phyloP scores from a whole-genome alignment of 441 rosid genomes.

The Pelargonium fulgidum region DNA sequence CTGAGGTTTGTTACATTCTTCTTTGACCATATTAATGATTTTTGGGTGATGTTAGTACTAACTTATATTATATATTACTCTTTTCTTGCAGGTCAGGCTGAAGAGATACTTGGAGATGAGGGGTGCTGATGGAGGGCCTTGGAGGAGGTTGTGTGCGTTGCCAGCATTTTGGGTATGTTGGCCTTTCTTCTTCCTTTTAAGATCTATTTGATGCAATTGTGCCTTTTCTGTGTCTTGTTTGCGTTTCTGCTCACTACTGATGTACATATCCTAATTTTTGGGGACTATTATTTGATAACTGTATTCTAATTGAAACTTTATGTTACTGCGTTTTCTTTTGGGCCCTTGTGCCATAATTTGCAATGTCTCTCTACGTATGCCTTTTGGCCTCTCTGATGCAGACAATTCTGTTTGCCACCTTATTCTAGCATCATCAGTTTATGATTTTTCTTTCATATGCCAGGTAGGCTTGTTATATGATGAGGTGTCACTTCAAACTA shows the following conservation, averaged over 20 bases:
- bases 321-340: background rate
- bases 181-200: conserved; percentile 13
- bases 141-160: conserved; percentile 95
- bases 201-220: background rate
- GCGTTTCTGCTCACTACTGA: background rate
- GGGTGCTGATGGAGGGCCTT: conserved; percentile 99
- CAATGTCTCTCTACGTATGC: background rate
- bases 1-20: conserved; percentile 51
- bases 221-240: background rate
- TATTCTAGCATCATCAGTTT: conserved; percentile 8
- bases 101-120: conserved; percentile 99
- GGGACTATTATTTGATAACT: background rate
- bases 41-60: background rate
- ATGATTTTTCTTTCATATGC: conserved; percentile 20
- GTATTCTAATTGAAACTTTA: background rate
- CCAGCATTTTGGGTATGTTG: conserved; percentile 92
- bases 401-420: conserved; percentile 1
- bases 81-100: conserved; percentile 66
- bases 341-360: background rate
- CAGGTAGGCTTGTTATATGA: conserved; percentile 94
- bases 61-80: conserved; percentile 17
- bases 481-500: conserved; percentile 67
- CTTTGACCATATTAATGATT: background rate
- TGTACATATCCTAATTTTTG: background rate
- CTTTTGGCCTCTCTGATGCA: conserved; percentile 16